A percentile compares a stretch with the other conserved stretches of the same genome.
phyloP scores from a whole-genome alignment of 306 rosid species.

The Rosa rugosa region DNA sequence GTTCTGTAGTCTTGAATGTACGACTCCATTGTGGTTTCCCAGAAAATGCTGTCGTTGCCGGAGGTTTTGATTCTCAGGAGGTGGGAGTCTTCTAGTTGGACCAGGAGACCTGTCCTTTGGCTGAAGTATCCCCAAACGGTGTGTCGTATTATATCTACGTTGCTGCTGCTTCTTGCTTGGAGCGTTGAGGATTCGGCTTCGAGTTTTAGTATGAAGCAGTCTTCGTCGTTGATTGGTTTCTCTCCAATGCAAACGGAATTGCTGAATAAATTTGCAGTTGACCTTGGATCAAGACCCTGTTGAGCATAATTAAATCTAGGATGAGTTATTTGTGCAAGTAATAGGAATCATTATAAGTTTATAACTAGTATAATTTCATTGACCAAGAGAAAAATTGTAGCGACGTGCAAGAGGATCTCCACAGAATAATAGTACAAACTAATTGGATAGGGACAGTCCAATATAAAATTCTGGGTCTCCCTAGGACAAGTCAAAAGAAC shows the following conservation, averaged over 20 bases:
- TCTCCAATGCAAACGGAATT: conserved; percentile 75
- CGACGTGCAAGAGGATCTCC: conserved; percentile 19
- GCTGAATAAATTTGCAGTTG: conserved; percentile 71
- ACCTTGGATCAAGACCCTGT: conserved; percentile 93
- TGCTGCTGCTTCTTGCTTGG: conserved; percentile 68
- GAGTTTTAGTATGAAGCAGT: conserved; percentile 66
- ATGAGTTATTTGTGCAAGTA: background rate
- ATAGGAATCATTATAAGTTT: background rate
- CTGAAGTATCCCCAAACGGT: conserved; percentile 91
- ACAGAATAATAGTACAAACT: background rate
- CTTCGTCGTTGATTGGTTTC: conserved; percentile 69
- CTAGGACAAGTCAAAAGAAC: background rate
- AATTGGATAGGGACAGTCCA: background rate
- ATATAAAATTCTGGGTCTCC: conserved; percentile 9
- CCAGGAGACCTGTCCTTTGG: conserved; percentile 78
- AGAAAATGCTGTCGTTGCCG: conserved; percentile 43
- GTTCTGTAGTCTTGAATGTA: conserved; percentile 58
- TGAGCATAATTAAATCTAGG: background rate
- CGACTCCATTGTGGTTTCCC: conserved; percentile 95
- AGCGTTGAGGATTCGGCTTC: conserved; percentile 63
- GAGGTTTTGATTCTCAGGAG: conserved; percentile 65
- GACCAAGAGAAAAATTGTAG: background rate
- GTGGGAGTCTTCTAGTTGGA: conserved; percentile 81
- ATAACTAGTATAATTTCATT: background rate
- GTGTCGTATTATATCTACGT: conserved; percentile 77